Base-by-base conservation (phyloP, 441 rosid genomes). In the Croton laevigatus region DNA sequence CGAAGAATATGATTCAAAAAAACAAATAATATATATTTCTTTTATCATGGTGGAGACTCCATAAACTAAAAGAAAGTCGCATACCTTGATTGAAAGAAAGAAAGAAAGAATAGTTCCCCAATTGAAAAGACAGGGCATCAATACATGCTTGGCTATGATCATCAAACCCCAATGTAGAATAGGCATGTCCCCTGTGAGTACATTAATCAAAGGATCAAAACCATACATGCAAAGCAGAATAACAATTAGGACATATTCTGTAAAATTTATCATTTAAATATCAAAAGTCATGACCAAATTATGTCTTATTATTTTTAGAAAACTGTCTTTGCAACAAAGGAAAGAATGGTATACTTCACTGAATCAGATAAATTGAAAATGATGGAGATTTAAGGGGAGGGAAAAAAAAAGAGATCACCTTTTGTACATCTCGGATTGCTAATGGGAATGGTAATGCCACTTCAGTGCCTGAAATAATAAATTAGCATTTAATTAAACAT, bases 31-130 rank as follows among this genome's bases (percentile, higher is more conserved):
- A 45, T 45, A 48, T 48, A 49, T 65, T 52, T 46, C 64, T 79
- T 81, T 79, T 38, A 59, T 76, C 71, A 67, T 77, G 84, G 86
- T 80, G 86, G 88, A 79, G 83, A 78, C 71, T 23, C 84, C 87
- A 85, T 71, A 59, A 59, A 46, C 65, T 69, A 38, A 78, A 70
- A 73, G 80, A 77, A 81, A 68, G 70, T 22, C 54, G 69, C 17
- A 48, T 5, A 27, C 76, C 70, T 74, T 82, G 72, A 59, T 59
- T 36, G 75, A 27, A 27, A 1, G 32, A 27, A 27, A 27, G 32
- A 27, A 27, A 27, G 32, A 73, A 70, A 75, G 79, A 76, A 79
- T 78, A 70, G 73, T 79, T 75, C 81, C 60, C 20, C 22, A 61
- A 55, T 16, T n/a, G 67, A 78, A 67, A 78, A 42, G 80, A 77